phyloP scores from a whole-genome alignment of 2,329 filamentous ascomycete genomes.

The Aureobasidium sp. region DNA sequence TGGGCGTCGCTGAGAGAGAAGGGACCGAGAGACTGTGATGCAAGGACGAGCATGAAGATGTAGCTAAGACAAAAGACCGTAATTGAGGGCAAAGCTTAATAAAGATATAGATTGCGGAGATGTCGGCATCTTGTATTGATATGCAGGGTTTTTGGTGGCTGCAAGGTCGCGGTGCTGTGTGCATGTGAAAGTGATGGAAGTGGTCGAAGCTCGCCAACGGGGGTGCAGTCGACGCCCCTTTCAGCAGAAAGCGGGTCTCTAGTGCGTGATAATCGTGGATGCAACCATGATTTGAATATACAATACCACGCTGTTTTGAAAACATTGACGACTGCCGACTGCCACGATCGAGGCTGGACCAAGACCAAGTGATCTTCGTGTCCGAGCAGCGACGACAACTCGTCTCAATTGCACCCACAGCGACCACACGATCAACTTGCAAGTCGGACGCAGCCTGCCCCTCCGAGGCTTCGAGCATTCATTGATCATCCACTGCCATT shows the following conservation, averaged over 20 bases:
- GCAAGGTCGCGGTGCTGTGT: neutral
- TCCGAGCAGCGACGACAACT: neutral
- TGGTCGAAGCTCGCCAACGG: neutral
- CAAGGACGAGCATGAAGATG: neutral
- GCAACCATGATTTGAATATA: neutral
- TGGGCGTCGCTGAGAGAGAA: neutral
- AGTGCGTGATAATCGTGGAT: neutral
- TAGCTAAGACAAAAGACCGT: neutral
- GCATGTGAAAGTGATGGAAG: slow-evolving; percentile 4
- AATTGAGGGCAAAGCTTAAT: neutral
- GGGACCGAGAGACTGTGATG: neutral
- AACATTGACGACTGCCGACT: neutral
- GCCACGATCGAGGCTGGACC: neutral
- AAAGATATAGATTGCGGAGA: neutral
- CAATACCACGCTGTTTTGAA: neutral
- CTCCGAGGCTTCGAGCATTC: neutral
- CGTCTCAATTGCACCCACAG: neutral
- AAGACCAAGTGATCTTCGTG: neutral
- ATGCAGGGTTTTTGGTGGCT: neutral
- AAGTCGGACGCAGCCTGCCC: neutral
- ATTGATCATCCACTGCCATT: neutral
- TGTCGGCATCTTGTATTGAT: neutral
- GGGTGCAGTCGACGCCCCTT: slow-evolving; percentile 5
- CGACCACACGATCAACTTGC: neutral
- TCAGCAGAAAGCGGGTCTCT: neutral